phyloP scores from a whole-genome alignment of 441 rosid species.

The Erodium moschatum region DNA sequence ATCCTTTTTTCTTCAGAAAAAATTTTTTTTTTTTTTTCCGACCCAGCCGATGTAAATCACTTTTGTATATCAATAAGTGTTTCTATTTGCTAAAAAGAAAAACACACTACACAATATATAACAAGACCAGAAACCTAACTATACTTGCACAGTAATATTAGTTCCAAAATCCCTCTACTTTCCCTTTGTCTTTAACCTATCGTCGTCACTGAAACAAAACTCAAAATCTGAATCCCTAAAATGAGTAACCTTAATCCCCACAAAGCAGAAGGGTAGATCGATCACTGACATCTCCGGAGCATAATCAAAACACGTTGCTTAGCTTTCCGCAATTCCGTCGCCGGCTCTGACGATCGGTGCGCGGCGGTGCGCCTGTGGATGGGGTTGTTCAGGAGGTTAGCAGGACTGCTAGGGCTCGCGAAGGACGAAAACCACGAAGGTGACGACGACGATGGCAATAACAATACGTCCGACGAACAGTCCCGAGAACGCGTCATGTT shows the following conservation, averaged over 20 bases:
- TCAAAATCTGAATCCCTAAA: neutral
- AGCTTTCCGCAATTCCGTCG: slow-evolving; percentile 7
- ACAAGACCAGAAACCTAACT: neutral
- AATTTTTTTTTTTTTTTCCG: no score
- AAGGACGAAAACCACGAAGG: slow-evolving; percentile 11
- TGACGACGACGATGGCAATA: neutral
- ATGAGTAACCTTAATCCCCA: neutral
- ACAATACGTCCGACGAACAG: neutral
- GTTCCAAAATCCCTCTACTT: neutral
- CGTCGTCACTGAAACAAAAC: neutral
- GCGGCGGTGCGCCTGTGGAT: neutral
- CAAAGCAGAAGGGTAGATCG: neutral
- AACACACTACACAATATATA: no score
- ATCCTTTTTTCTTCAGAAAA: no score
- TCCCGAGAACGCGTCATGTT: neutral
- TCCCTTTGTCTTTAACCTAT: neutral
- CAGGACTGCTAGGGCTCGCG: slow-evolving; percentile 15
- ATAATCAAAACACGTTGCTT: neutral
- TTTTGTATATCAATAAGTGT: no score
- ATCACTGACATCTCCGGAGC: neutral
- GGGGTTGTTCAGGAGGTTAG: slow-evolving; percentile 16
- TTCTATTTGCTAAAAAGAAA: no score
- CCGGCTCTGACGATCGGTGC: neutral
- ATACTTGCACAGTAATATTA: neutral
- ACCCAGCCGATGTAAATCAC: no score